Base-by-base conservation (phyloP, 345 rosid species). In the Ceriops zippeliana region DNA sequence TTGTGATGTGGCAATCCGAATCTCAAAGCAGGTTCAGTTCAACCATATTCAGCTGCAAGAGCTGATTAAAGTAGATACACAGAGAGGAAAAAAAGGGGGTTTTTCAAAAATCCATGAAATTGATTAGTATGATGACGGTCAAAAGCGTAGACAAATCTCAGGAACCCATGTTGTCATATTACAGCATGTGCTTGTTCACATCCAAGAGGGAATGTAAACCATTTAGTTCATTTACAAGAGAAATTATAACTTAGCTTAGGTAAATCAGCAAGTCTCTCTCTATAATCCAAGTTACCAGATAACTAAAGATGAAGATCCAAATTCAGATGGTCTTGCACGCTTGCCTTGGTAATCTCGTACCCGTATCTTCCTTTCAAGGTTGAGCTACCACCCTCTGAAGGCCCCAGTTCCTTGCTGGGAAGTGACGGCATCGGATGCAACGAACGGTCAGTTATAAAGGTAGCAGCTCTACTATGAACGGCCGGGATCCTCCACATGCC, bases 401-500 rank as follows among this genome's bases (percentile, higher is more conserved):
- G 76, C 75, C 62, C 82, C 64, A 68, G 42, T 60, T 80, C 80
- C 20, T 82, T 89, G 2, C 83, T 81, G 7, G 83, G 47, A 66
- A 80, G 75, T 67, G 83, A 73, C 6, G 85, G 83, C 78, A 73
- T 66, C 1, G 82, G 84, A 70, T 76, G 76, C 21, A 74, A 35
- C 16, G 87, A 77, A 52, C 80, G 83, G 70, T 81, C 87, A 3
- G 80, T 78, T 42, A 71, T 72, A 56, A 80, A 56, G 28, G 17
- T 61, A 65, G 61, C 57, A 5, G 77, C 61, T 65, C 74, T 70
- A 22, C 61, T 70, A 37, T 79, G 86, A 72, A 61, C 73, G 59
- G 83, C 67, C 58, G 93, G 96, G 79, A 89, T 84, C 70, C 89
- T 74, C 96, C 96, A 86, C 71, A 87, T n/a, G n/a, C 84, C 86